Conservation (phyloP, 768 basidiomycete genomes). For the Mycena kentingensis region DNA sequence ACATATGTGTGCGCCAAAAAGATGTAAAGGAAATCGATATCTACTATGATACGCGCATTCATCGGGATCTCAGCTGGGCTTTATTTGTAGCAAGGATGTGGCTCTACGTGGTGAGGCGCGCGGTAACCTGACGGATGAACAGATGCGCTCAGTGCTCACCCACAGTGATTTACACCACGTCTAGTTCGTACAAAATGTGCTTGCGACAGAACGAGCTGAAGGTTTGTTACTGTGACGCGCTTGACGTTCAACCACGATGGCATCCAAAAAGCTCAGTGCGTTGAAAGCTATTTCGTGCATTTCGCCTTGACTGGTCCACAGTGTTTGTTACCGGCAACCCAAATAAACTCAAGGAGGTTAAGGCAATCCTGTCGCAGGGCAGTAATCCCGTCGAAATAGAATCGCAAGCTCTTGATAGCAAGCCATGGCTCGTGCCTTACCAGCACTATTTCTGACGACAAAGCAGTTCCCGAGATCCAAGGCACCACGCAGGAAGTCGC, state of each 20-base stretch:
- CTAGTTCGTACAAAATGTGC: neutral
- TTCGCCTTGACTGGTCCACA: constrained; percentile 35
- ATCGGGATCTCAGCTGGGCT: too few species aligned
- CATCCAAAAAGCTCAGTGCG: constrained; percentile 8
- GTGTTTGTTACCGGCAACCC: constrained; percentile 95
- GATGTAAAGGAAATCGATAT: too few species aligned
- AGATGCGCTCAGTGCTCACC: too few species aligned
- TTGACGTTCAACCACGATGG: neutral
- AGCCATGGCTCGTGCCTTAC: constrained; percentile 29
- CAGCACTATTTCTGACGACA: constrained; percentile 1
- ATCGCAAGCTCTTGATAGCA: constrained; percentile 78
- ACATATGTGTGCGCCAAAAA: too few species aligned
- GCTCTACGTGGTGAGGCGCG: too few species aligned
- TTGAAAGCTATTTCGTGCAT: neutral
- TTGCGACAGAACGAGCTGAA: neutral
- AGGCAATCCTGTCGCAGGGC: constrained; percentile 72
- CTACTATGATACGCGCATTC: too few species aligned
- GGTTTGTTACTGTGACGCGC: neutral
- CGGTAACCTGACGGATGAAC: too few species aligned
- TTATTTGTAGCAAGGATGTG: too few species aligned
- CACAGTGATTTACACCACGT: too few species aligned
- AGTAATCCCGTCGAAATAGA: constrained; percentile 72
- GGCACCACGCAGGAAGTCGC: constrained; percentile 92
- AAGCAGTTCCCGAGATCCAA: constrained; percentile 90
- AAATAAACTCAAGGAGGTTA: constrained; percentile 89